Base-by-base conservation (phyloP, 176 grass and related monocot genomes). In the Pontederia paniculata region DNA sequence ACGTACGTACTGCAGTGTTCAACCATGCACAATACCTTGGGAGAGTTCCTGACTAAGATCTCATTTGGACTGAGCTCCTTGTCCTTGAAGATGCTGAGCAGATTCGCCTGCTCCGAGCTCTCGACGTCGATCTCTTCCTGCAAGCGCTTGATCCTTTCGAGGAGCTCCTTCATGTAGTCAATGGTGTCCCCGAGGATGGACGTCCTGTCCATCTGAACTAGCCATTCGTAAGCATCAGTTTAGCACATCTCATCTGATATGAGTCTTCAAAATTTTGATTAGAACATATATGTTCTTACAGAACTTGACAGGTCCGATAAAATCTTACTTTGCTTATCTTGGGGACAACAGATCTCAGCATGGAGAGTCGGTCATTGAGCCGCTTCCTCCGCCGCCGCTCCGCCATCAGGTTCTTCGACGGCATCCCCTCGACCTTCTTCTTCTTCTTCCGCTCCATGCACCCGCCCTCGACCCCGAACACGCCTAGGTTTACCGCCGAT, bases 161-260 rank as follows among this genome's bases (percentile, higher is more conserved):
- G 76, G 37, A 97, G 77, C 72, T 97, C 91, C 80, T 97, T 97
- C 86, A 97, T 97, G 86, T 97, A 97, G 65, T 97, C 91, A 50
- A 97, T 97, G 48, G 91, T 90, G 71, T 97, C 91, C 9, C 91
- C 91, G 15, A 97, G 86, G 55, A 97, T 97, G 10, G 91, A 97
- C 17, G 91, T 97, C 71, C 91, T 60, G 69, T 97, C 91, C 91
- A 97, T 97, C 91, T 97, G n/a, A n/a, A n/a, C n/a, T n/a, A n/a
- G n/a, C n/a, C n/a, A n/a, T n/a, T n/a, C n/a, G n/a, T n/a, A n/a
- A n/a, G n/a, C n/a, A n/a, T n/a, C n/a, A n/a, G n/a, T n/a, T n/a
- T n/a, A n/a, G n/a, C n/a, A n/a, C n/a, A n/a, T n/a, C n/a, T n/a
- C n/a, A n/a, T 8, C 10, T 2, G 5, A 9, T 6, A 3, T 9